A percentile compares a stretch with the other conserved stretches of the same genome.
phyloP scores from a whole-genome alignment of 768 basidiomycete genomes.

The Hemileccinum rubropunctum region DNA sequence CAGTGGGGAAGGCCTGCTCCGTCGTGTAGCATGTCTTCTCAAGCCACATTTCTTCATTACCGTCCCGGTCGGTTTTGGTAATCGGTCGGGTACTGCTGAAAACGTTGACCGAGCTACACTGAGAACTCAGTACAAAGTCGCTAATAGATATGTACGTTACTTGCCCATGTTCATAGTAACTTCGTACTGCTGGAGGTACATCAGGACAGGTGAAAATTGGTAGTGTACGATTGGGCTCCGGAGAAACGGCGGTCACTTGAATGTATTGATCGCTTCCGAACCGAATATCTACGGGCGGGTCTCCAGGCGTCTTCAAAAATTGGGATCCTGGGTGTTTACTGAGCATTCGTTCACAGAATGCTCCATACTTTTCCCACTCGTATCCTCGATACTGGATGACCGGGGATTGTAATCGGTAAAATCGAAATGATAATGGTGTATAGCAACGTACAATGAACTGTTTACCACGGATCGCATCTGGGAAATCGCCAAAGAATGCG shows the following conservation, averaged over 20 bases:
- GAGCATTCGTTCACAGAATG: constrained; percentile 89
- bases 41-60: constrained; percentile 74
- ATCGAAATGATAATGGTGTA: background rate
- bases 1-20: constrained; percentile 88
- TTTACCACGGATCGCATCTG: constrained; percentile 78
- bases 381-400: constrained; percentile 78
- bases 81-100: constrained; percentile 78
- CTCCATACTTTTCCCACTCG: constrained; percentile 91
- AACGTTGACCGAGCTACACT: constrained; percentile 67
- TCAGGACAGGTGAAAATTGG: constrained; percentile 85
- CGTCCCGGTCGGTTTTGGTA: constrained; percentile 60
- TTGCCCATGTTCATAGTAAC: constrained; percentile 86
- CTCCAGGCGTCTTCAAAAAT: constrained; percentile 66
- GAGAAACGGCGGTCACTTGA: constrained; percentile 81
- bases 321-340: constrained; percentile 87
- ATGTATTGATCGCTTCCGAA: constrained; percentile 82
- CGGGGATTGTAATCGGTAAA: background rate
- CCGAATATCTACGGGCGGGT: constrained; percentile 79
- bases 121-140: background rate
- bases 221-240: constrained; percentile 76
- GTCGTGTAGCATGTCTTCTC: constrained; percentile 89
- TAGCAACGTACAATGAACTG: constrained; percentile 75
- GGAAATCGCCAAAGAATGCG: constrained; percentile 91
- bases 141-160: constrained; percentile 10
- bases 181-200: constrained; percentile 73